Evolutionary conservation across 108 stramenopile genomes (phyloP).

Genomic region (Asterionellopsis glacialis): DNA sequence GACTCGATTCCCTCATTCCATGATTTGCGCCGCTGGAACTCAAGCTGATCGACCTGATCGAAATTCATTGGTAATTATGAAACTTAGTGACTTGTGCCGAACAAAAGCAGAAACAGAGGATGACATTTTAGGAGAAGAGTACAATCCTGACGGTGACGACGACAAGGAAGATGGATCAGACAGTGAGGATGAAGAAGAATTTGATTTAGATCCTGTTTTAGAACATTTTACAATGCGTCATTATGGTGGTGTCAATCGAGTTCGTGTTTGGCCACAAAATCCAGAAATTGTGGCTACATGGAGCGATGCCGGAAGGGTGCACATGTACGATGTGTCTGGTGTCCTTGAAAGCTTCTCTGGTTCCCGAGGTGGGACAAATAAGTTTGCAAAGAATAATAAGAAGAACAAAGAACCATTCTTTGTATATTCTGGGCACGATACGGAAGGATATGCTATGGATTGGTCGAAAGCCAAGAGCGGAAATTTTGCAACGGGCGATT

Average conservation of each 20-base stretch:
- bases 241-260: conserved; percentile 92
- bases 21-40: conserved; percentile 87
- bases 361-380: conserved; percentile 36
- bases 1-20: conserved; percentile 84
- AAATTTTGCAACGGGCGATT: conserved; percentile 86
- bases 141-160: conserved; percentile 64
- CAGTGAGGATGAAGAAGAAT: conserved; percentile 74
- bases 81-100: conserved; percentile 80
- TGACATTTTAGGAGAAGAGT: conserved; percentile 81
- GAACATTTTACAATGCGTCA: conserved; percentile 79
- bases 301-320: conserved; percentile 85
- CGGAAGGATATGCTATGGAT: conserved; percentile 94
- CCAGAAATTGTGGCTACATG: conserved; percentile 88
- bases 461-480: conserved; percentile 80
- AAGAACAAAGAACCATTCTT: conserved; percentile 46
- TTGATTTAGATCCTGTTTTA: conserved; percentile 84
- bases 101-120: conserved; percentile 73
- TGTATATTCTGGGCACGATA: conserved; percentile 65
- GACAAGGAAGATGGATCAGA: conserved; percentile 39
- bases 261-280: conserved; percentile 90
- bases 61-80: conserved; percentile 83
- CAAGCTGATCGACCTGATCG: conserved; percentile 77
- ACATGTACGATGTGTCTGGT: conserved; percentile 79
- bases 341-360: conserved; percentile 50
- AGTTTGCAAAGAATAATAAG: conserved; percentile 28